Percentiles rank a stretch among this genome's conserved stretches.
These are phyloP conservation scores for Tetrapisispora pingtungensis DNA, from an alignment of 805 yeast genomes.

Conservation along the genomic window DNA sequence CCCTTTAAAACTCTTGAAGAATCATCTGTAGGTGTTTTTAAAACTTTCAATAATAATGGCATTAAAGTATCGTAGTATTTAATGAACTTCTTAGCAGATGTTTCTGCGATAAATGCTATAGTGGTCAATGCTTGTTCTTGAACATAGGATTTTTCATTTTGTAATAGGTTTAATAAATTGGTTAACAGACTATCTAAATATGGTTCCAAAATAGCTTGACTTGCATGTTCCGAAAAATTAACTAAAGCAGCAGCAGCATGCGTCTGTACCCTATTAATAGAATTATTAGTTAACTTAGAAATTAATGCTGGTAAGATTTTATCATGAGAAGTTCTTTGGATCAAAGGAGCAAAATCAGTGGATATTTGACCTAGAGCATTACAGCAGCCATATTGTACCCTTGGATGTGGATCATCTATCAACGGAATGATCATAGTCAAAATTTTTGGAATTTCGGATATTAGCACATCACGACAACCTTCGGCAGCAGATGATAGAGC, in stretches of 20 bases:
- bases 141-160: constrained; percentile 82
- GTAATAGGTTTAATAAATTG: constrained; percentile 64
- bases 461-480: constrained; percentile 86
- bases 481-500: constrained; percentile 95
- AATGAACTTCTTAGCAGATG: constrained; percentile 77
- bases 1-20: constrained; percentile 67
- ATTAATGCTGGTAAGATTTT: constrained; percentile 81
- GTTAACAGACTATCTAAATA: constrained; percentile 72
- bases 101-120: constrained; percentile 94
- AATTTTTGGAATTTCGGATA: constrained; percentile 69
- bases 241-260: constrained; percentile 98
- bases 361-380: constrained; percentile 95
- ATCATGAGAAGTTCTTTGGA: constrained; percentile 73
- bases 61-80: constrained; percentile 91
- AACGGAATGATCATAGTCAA: constrained; percentile 78
- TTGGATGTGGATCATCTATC: constrained; percentile 76
- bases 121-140: constrained; percentile 97
- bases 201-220: constrained; percentile 83
- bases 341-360: constrained; percentile 85
- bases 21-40: constrained; percentile 40
- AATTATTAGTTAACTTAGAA: constrained; percentile 58
- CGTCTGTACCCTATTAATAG: constrained; percentile 88
- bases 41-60: constrained; percentile 75
- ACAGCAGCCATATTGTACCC: constrained; percentile 96
- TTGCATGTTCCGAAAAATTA: constrained; percentile 86